Base-by-base conservation (phyloP, 1,139 yeast species). In the Pichia sp. region DNA sequence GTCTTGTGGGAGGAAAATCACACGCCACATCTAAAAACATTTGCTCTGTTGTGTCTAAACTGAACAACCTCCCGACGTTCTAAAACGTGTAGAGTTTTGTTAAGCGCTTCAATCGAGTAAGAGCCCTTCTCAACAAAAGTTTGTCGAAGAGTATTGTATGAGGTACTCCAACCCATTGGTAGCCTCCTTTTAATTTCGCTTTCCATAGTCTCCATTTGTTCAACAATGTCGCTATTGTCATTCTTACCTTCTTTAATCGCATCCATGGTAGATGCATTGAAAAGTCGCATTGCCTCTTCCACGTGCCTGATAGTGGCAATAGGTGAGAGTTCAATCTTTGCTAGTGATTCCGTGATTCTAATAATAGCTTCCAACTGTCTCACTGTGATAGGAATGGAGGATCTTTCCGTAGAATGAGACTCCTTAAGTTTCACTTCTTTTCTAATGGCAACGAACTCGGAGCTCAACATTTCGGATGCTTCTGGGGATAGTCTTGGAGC, bases 341-440 rank as follows among this genome's bases (percentile, higher is more conserved):
- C 98, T 42, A 93, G 66, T 3, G 96, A 77, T 62, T 93, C 99
- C 1, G 97, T 77, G 38, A 91, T 93, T 67, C 99, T 91, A 35
- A 91, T 77, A 50, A 93, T 86, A 30, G 99, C 98, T 62, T 93
- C 99, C 46, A 93, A 69, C 64, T 93, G 99, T 70, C 99, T 87
- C 29, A 93, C 78, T 0, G 99, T 93, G 53, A 93, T 91, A 19
- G 99, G 99, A 55, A 93, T 91, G 1, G 96, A 83, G 0, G 97
- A 87, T 51, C 96, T 72, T 58, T 84, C 96, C 45, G 86, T 81
- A 50, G 88, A 78, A 46, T 78, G 79, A 20, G 77, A 67, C 62
- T 93, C 99, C 49, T 77, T 81, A 41, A 77, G 72, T 49, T 85
- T 91, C 37, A 93, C 79, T 45, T 79, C 79, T 51, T 83, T 80